Evolutionary conservation across 768 basidiomycete species (phyloP), one percentile per base, ranked within the genome.

Genomic region (Boletus speciosus): DNA sequence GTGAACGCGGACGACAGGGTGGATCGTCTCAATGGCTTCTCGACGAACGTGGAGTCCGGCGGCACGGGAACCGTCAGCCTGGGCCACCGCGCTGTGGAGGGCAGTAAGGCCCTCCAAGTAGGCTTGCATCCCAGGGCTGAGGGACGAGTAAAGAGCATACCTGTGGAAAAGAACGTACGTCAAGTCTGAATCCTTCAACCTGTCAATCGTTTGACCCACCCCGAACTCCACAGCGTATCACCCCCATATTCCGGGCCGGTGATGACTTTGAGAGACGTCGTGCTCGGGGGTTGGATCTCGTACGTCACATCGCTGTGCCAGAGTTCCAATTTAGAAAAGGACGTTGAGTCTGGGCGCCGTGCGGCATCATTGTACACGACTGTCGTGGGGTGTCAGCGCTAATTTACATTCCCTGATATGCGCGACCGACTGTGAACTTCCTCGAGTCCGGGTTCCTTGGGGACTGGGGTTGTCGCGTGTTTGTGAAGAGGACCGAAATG

Each of bases 291-390:
- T 62, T 90, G 88, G 14, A 86, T 63, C 69, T 94, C 90, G 71
- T 91, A 93, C 5, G 86, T 55, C 54, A 88, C 88, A 68, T 93
- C 92, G 3, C 85, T 82, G 71, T 92, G 90, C 84, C 86, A 91
- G 19, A 93, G 77, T 59, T 91, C 90, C 14, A 84, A 59, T 65
- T 86, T 85, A 12, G 86, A 80, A 65, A 87, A 92, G 6, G 86
- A 79, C 32, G 78, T 70, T 5, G 81, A 63, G 60, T 88, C 83
- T 10, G 84, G 84, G 47, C 84, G 80, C 16, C 81, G 76, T 10
- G 80, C 81, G 23, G 78, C 73, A 66, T 87, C 84, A 55, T 81
- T 86, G 69, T 86, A 90, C 25, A 88, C 86, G 43, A 88, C 87
- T 86, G 61, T 15, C 50, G 31, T 55, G 46, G 41, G 36, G 8